Conservation (phyloP, 2,329 filamentous ascomycete species). For the Clarireedia paspali region DNA sequence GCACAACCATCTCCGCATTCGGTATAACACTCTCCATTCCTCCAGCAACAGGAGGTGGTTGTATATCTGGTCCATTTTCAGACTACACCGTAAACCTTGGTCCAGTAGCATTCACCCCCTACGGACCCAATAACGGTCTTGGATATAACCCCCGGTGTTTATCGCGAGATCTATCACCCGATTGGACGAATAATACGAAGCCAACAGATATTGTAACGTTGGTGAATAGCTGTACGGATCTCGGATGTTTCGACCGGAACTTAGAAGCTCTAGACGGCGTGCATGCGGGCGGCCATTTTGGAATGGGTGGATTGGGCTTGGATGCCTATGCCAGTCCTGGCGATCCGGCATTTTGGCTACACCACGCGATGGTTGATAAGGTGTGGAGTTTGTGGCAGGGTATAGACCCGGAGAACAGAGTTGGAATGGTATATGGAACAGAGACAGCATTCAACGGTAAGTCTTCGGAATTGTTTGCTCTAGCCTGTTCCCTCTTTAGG, state of each 20-base stretch:
- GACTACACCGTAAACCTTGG: slow-evolving; percentile 2
- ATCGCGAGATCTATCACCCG: neutral
- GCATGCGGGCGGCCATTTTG: neutral
- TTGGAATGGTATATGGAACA: slow-evolving; percentile 14
- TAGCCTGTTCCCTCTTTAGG: no score
- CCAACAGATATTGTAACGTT: neutral
- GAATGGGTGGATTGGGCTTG: neutral
- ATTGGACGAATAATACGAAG: neutral
- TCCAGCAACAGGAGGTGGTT: slow-evolving; percentile 48
- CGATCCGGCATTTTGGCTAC: slow-evolving; percentile 38
- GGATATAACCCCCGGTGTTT: slow-evolving; percentile 4
- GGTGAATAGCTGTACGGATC: neutral
- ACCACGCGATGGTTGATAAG: slow-evolving; percentile 39
- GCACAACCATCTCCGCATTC: slow-evolving; percentile 21
- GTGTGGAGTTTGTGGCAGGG: slow-evolving; percentile 42
- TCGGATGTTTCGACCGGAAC: neutral
- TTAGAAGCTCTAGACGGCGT: neutral
- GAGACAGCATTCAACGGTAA: neutral
- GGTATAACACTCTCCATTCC: slow-evolving; percentile 29
- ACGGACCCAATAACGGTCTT: neutral
- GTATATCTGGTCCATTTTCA: slow-evolving; percentile 19
- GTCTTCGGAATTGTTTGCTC: neutral
- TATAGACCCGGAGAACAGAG: slow-evolving; percentile 8
- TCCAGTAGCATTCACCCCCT: neutral
- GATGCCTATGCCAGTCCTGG: slow-evolving; percentile 36